Conservation (phyloP, 805 yeast species). For the Nakazawaea populi region DNA sequence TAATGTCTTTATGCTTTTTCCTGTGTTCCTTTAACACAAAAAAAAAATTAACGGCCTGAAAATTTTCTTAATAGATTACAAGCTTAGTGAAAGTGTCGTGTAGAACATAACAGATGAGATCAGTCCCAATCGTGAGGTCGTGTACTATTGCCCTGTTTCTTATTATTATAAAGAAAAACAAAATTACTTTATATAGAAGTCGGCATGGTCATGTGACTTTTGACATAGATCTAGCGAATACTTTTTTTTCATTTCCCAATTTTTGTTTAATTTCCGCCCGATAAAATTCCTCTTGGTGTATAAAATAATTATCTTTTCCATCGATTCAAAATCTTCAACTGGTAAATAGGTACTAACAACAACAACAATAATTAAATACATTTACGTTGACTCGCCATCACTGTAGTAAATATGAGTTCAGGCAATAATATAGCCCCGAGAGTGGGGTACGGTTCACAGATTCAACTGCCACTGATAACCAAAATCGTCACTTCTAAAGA, state of each 20-base stretch:
- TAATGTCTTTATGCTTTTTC: too few species aligned
- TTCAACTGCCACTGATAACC: constrained; percentile 21
- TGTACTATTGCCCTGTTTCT: not conserved
- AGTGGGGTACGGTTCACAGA: not conserved
- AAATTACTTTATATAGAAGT: not conserved
- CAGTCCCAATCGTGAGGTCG: not conserved
- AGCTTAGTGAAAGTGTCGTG: too few species aligned
- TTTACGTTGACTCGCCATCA: not conserved
- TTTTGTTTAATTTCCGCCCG: not conserved
- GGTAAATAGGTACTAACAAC: not conserved
- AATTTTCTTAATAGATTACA: not conserved
- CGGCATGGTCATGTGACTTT: not conserved
- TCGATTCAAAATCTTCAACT: not conserved
- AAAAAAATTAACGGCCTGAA: not conserved
- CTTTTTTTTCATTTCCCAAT: constrained; percentile 2
- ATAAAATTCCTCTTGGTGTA: constrained; percentile 1
- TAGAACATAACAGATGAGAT: too few species aligned
- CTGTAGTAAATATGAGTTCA: not conserved
- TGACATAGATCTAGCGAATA: constrained; percentile 1
- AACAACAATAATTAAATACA: not conserved
- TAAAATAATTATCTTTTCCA: constrained; percentile 6
- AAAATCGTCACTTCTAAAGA: constrained; percentile 53
- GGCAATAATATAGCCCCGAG: constrained; percentile 6
- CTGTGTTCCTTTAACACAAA: too few species aligned
- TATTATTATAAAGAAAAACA: not conserved